Base-by-base conservation (phyloP, 2,329 filamentous ascomycete species). In the Cladosporium sp. region DNA sequence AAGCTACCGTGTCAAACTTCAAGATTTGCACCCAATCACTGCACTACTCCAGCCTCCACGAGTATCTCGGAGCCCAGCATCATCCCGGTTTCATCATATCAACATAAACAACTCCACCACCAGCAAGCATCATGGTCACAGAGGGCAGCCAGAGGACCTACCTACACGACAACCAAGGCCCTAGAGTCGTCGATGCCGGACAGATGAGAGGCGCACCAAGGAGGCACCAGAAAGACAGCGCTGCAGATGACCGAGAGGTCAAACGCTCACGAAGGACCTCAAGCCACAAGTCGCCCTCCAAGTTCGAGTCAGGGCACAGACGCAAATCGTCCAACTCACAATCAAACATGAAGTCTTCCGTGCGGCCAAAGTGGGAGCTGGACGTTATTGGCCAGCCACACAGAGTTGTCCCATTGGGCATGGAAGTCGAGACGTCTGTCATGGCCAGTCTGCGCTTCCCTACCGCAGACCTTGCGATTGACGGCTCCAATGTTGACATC, bases 331-430 rank as follows among this genome's bases (percentile, higher is more conserved):
- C 73, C 3, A 66, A 59, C 49, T 62, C 66, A 26, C 66, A 60
- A 30, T 28, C 47, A 28, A 62, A 61, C 55, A 60, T 36, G 58
- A 41, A 65, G 64, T 32, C 67, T 6, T 68, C 73, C 30, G 52
- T 52, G 30, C 69, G 67, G 57, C 74, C 73, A 10, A 66, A 60
- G 4, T 75, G 75, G 65, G 72, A 74, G 59, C 69, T 76, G 41
- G 73, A 76, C 63, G 67, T 76, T 66, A 75, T 76, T 32, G 72
- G 70, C 12, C 75, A 75, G 64, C 75, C 75, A 32, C 66, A 67
- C 14, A 54, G 66, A 52, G 65, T 67, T 26, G 68, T 74, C 21
- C 65, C 70, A 18, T 71, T 74, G 18, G 75, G 75, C 34, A 68
- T 70, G 49, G 68, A 73, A 24, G 71, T 76, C 14, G 74, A 74